Evolutionary conservation across 2,329 filamentous ascomycete genomes (phyloP).

Genomic region (Paecilomyces sp.): DNA sequence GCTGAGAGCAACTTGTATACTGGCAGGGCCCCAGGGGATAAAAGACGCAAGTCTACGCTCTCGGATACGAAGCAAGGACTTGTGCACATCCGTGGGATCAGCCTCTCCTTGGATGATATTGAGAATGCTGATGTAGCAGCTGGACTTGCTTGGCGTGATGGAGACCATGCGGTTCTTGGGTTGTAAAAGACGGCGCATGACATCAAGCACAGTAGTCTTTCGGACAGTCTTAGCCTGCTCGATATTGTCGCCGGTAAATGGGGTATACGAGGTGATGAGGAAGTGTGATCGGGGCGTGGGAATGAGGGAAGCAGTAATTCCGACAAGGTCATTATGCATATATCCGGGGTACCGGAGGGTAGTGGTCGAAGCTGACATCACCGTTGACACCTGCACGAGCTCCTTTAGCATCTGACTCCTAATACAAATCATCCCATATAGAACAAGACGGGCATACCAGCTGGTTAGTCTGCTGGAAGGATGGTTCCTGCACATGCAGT

Average conservation of each 20-base stretch:
- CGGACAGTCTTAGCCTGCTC: constrained; percentile 96
- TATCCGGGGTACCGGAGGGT: constrained; percentile 95
- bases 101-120: constrained; percentile 99
- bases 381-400: constrained; percentile 64
- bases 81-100: constrained; percentile 95
- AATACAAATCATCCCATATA: background rate
- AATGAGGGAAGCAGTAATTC: constrained; percentile 91
- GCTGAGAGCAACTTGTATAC: constrained; percentile 93
- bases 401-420: background rate
- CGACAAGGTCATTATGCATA: constrained; percentile 99
- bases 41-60: constrained; percentile 92
- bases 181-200: constrained; percentile 91
- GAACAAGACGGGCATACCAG: constrained; percentile 48
- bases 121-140: constrained; percentile 97
- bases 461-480: constrained; percentile 96
- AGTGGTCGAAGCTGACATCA: constrained; percentile 97
- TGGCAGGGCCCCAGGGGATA: constrained; percentile 96
- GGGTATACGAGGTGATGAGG: constrained; percentile 96
- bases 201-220: constrained; percentile 95
- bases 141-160: constrained; percentile 89
- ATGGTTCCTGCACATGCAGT: constrained; percentile 89
- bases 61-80: constrained; percentile 90
- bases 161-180: constrained; percentile 99
- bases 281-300: constrained; percentile 96
- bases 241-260: constrained; percentile 92